Base-by-base conservation (phyloP, 2,329 filamentous ascomycete genomes). In the Scedosporium boydii region DNA sequence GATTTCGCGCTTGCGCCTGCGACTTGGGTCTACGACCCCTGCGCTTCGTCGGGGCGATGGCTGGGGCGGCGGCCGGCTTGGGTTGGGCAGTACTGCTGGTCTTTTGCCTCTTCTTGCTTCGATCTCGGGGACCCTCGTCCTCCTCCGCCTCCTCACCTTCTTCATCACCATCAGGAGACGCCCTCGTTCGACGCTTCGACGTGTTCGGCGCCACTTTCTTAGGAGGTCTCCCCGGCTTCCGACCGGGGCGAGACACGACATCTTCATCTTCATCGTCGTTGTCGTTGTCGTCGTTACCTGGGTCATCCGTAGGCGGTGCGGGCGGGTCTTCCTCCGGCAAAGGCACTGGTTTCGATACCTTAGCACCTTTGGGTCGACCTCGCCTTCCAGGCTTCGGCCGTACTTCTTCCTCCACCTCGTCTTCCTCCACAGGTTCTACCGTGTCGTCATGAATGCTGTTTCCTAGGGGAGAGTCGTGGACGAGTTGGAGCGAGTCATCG, bases 401-500 rank as follows among this genome's bases (percentile, higher is more conserved):
- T 18, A 53, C 59, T 58, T 65, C 62, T 23, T 64, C 63, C 60
- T 59, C 62, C 41, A 59, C 48, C 42, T 60, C 60, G 16, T 64
- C 65, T 18, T 65, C 65, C 18, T 64, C 65, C 18, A 68, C 66
- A 53, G 69, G 63, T 27, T 69, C 74, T 60, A 68, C 59, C 59
- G 66, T 69, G 9, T 73, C 72, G 21, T 72, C 70, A 18, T 75
- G 74, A 6, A 62, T 55, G 44, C 68, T 67, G 18, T 61, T 61
- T 42, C 34, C 48, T 21, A 42, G 34, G 18, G 65, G 63, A 12
- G 69, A 67, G 12, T 71, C 67, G 41, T 70, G 68, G 9, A 79
- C 69, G 72, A 81, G 75, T 51, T 73, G 70, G 67, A 80, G 70
- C 2, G 78, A 79, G 44, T 78, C 73, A 12, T 81, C 76, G 12